Evolutionary conservation across 129 eudicot genomes (phyloP).

Genomic region (Gnaphalium uliginosum): DNA sequence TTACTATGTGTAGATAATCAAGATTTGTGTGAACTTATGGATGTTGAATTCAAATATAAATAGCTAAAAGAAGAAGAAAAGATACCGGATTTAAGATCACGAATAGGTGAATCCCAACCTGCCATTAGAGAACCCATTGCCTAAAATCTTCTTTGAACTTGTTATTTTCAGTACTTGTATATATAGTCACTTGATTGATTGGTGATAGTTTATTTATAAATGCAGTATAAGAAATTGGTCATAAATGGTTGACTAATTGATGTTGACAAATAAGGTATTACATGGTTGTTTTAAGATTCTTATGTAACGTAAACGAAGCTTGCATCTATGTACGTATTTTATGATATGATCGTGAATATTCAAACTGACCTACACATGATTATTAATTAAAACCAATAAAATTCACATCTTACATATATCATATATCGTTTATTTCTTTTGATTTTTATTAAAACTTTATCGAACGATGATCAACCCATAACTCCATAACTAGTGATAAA

Average conservation of each 20-base stretch:
- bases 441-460: no score
- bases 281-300: slow-evolving; percentile 14
- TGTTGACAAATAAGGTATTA: slow-evolving; percentile 21
- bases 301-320: slow-evolving; percentile 24
- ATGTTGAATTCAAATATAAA: neutral
- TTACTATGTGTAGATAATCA: neutral
- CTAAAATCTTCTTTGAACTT: slow-evolving; percentile 4
- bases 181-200: slow-evolving; percentile 24
- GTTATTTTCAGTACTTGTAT: neutral
- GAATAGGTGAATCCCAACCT: slow-evolving; percentile 44
- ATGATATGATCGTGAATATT: slow-evolving; percentile 11
- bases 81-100: slow-evolving; percentile 36
- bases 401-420: neutral
- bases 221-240: slow-evolving; percentile 2
- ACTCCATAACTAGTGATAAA: no score
- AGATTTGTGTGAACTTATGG: neutral
- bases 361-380: slow-evolving; percentile 6
- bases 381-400: neutral
- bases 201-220: no score
- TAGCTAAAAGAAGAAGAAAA: neutral
- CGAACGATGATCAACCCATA: neutral
- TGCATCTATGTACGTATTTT: slow-evolving; percentile 6
- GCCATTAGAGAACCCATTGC: slow-evolving; percentile 59
- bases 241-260: slow-evolving; percentile 30
- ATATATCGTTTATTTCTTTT: neutral